These are phyloP conservation scores for Claviceps fusiformis DNA, from an alignment of 2,329 filamentous ascomycete species.

Conservation along the genomic window DNA sequence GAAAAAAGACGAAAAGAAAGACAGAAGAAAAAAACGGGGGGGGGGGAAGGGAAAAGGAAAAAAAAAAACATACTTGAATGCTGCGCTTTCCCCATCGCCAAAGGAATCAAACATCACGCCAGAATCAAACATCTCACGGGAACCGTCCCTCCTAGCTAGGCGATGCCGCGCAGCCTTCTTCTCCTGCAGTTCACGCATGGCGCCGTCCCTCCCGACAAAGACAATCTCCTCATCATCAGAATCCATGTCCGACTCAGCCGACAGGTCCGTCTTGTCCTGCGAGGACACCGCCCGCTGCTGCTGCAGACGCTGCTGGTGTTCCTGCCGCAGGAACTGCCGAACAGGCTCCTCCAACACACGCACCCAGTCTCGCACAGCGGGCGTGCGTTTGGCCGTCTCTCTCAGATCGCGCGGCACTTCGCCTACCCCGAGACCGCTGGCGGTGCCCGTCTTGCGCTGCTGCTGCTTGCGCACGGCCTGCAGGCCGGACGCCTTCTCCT, in stretches of 20 bases:
- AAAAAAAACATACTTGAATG: conserved; percentile 57
- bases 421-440: conserved; percentile 31
- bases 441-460: conserved; percentile 27
- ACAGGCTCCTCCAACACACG: conserved; percentile 78
- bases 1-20: too few relatives aligned
- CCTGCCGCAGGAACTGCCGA: conserved; percentile 55
- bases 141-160: conserved; percentile 35
- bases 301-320: conserved; percentile 6
- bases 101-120: conserved; percentile 68
- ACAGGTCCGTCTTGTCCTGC: background rate
- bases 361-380: conserved; percentile 66
- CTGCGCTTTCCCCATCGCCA: conserved; percentile 59
- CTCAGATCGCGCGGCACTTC: conserved; percentile 69
- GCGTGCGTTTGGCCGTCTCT: conserved; percentile 64
- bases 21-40: background rate
- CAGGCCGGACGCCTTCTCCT: conserved; percentile 28
- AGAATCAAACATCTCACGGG: conserved; percentile 46
- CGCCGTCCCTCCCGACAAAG: conserved; percentile 62
- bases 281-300: background rate
- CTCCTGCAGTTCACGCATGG: conserved; percentile 29
- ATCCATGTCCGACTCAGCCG: conserved; percentile 24
- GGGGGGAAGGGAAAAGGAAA: background rate
- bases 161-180: conserved; percentile 31
- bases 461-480: conserved; percentile 32
- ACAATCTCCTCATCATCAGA: conserved; percentile 73